These are phyloP conservation scores for Pseudodiploospora longispora DNA, from an alignment of 2,329 filamentous ascomycete species.

Conservation along the genomic window DNA sequence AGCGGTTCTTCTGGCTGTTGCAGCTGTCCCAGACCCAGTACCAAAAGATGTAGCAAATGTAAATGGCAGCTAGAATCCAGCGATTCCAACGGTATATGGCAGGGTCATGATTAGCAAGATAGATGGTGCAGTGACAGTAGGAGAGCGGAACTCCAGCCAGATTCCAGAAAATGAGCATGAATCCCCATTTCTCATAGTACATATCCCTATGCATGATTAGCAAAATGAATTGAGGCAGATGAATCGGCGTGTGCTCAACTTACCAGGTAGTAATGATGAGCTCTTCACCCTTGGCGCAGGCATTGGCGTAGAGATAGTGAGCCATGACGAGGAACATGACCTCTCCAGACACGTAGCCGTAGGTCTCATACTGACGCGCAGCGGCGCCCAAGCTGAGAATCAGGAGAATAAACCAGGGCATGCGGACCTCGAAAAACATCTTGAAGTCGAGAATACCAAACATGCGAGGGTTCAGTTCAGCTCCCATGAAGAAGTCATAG, in stretches of 20 bases:
- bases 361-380: constrained; percentile 72
- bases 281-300: constrained; percentile 87
- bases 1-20: constrained; percentile 91
- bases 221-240: not conserved
- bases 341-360: constrained; percentile 81
- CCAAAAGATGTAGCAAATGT: constrained; percentile 64
- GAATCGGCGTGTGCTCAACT: constrained; percentile 6
- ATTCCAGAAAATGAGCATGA: constrained; percentile 99
- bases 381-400: constrained; percentile 69
- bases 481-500: constrained; percentile 89
- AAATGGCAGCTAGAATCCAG: constrained; percentile 57
- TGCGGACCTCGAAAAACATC: constrained; percentile 90
- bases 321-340: constrained; percentile 79
- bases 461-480: constrained; percentile 71
- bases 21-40: constrained; percentile 92
- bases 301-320: constrained; percentile 86
- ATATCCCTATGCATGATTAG: constrained; percentile 53
- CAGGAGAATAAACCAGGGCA: constrained; percentile 88
- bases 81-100: constrained; percentile 70
- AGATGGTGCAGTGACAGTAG: constrained; percentile 91
- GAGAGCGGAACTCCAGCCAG: constrained; percentile 82
- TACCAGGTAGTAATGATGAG: constrained; percentile 76
- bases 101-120: constrained; percentile 75
- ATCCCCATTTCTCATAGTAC: constrained; percentile 95
- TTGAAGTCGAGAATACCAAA: constrained; percentile 79